Base-by-base conservation (phyloP, 257 asterid genomes). In the Solanum etuberosum region DNA sequence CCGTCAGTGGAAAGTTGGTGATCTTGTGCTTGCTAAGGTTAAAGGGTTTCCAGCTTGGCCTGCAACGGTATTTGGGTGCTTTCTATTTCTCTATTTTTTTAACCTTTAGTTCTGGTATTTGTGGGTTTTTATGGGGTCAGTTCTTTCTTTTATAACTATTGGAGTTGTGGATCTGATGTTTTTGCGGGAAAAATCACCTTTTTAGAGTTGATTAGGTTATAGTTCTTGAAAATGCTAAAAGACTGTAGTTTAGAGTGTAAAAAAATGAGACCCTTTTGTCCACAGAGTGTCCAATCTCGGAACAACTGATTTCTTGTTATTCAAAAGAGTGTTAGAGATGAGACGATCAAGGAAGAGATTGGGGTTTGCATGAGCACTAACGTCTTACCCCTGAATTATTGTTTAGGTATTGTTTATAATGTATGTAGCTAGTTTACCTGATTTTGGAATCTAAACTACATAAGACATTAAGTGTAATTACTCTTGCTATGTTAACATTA, bases 31-130 rank as follows among this genome's bases (percentile, higher is more conserved):
- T 86, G 99, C 99, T 71, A 96, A 96, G 90, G 97, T 96, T 89
- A 96, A 96, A 90, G 99, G 99, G 1, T 95, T 95, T 88, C 98
- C 97, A 54, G 95, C 99, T 15, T 96, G 99, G 99, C 99, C 99
- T 68, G 99, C 99, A 8, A 93, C 89, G 93, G 98, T 96, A 92
- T 57, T 94, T 74, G 3, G 72, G 46, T 37, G 27, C 76, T 77
- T 77, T 77, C 16, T 42, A 9, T 46, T 77, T 72, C 32, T 77
- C 21, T 15, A 3, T 25, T 25, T 42, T 72, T 77, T 25, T 16
- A 3, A 7, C 11, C 18, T 20, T 9, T 16, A 42, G 13, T 25
- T 42, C 16, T 77, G 63, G 25, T 42, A 42, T 46, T 80, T 18
- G 67, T 80, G 4, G 5, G 32, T 46, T 34, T 43, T 80, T 21